Conservation (phyloP, 2,329 filamentous ascomycete genomes). For the Botrytis hyacinthi region DNA sequence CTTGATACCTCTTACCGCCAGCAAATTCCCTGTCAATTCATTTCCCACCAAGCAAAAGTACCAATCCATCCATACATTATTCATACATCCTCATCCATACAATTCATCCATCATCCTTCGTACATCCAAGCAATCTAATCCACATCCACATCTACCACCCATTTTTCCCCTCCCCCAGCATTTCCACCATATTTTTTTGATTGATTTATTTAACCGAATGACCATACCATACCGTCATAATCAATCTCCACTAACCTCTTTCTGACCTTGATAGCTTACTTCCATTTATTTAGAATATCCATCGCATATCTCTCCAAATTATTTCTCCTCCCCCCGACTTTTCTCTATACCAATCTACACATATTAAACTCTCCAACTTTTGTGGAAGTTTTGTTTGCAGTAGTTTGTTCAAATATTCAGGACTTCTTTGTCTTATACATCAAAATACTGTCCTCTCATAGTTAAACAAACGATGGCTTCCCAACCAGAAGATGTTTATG, state of each 20-base stretch:
- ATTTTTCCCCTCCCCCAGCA: constrained; percentile 4
- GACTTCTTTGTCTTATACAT: too few relatives aligned
- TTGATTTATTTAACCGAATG: not conserved
- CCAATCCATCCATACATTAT: not conserved
- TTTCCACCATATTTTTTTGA: not conserved
- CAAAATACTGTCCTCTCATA: not conserved
- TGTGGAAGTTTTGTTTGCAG: not conserved
- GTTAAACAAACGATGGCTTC: constrained; percentile 41
- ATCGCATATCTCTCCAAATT: not conserved
- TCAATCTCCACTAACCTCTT: not conserved
- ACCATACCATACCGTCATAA: not conserved
- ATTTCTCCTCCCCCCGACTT: not conserved
- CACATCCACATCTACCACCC: not conserved
- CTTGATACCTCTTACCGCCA: not conserved
- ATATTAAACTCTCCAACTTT: not conserved
- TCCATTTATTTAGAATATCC: not conserved
- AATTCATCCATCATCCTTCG: not conserved
- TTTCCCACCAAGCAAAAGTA: not conserved
- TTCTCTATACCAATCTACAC: not conserved
- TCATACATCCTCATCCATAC: not conserved
- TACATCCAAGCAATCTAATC: not conserved
- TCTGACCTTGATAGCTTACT: not conserved
- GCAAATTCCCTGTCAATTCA: not conserved
- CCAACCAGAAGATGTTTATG: constrained; percentile 58
- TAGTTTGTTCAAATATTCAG: not conserved